Conservation (phyloP, 2,329 filamentous ascomycete genomes). For the Phialophora expanda region DNA sequence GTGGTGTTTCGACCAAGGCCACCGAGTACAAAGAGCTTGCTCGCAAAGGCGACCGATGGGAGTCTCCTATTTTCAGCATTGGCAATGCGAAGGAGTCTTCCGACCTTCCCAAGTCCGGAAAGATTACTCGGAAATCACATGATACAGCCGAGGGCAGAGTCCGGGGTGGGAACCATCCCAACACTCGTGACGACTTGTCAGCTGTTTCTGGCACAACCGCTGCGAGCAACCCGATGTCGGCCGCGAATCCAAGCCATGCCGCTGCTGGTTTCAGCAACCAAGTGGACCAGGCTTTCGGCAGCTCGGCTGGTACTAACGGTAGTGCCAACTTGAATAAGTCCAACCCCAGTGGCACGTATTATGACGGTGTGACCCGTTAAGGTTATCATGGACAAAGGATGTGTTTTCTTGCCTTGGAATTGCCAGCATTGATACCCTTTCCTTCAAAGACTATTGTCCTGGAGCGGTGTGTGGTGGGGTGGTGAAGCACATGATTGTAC, state of each 20-base stretch:
- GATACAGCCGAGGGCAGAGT: conserved; percentile 48
- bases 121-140: conserved; percentile 66
- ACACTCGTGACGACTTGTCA: conserved; percentile 15
- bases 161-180: conserved; percentile 40
- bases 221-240: background rate
- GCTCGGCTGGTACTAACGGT: conserved; percentile 14
- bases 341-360: conserved; percentile 30
- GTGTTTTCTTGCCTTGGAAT: conserved; percentile 7
- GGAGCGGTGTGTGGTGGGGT: background rate
- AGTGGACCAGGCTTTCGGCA: conserved; percentile 50
- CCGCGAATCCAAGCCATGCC: background rate
- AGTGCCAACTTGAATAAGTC: conserved; percentile 31
- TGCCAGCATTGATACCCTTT: conserved; percentile 30
- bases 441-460: background rate
- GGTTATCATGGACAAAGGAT: background rate
- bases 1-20: conserved; percentile 89
- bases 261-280: conserved; percentile 48
- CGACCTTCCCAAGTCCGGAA: conserved; percentile 66
- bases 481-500: background rate
- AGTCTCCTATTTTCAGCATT: conserved; percentile 90
- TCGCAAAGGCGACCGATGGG: conserved; percentile 87
- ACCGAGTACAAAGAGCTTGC: conserved; percentile 91
- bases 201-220: conserved; percentile 6
- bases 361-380: conserved; percentile 35
- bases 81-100: conserved; percentile 75